These are phyloP conservation scores for Hyaloraphidium curvatum DNA, from an alignment of 192 early-diverging fungal species.

Conservation along the genomic window DNA sequence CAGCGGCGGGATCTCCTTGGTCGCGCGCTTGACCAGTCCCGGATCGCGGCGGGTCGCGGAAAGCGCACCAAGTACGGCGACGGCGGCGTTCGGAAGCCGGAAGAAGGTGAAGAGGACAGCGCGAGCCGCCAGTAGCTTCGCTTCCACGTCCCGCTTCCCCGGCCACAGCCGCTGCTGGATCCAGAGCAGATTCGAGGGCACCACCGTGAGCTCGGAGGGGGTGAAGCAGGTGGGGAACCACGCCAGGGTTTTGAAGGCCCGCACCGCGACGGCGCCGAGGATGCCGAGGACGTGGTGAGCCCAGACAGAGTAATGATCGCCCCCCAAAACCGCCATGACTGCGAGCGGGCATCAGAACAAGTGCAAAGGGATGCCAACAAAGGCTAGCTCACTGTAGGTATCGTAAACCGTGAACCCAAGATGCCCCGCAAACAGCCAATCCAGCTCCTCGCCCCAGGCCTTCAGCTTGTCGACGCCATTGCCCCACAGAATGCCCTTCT, in stretches of 20 bases:
- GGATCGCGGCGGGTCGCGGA: no score
- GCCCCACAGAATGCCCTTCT: neutral
- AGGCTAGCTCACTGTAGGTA: no score
- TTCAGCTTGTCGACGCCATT: constrained; percentile 6
- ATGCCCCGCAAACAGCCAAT: constrained; percentile 10
- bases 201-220: constrained; percentile 13
- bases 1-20: neutral
- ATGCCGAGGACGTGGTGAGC: constrained; percentile 15
- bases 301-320: constrained; percentile 12
- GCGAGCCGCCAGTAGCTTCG: constrained; percentile 5
- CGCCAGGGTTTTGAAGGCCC: constrained; percentile 3
- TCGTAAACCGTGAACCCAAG: constrained; percentile 14
- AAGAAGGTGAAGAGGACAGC: constrained; percentile 11
- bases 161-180: constrained; percentile 5
- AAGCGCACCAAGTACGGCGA: no score
- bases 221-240: constrained; percentile 12
- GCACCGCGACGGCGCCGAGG: constrained; percentile 7
- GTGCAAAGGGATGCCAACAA: no score
- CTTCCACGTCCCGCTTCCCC: neutral
- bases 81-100: constrained; percentile 5
- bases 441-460: constrained; percentile 8
- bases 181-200: constrained; percentile 12
- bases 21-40: no score
- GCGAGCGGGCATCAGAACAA: no score
- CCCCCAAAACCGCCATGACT: constrained; percentile 8